These are phyloP conservation scores for Boletus bicolor DNA, from an alignment of 768 basidiomycete species.

Conservation along the genomic window DNA sequence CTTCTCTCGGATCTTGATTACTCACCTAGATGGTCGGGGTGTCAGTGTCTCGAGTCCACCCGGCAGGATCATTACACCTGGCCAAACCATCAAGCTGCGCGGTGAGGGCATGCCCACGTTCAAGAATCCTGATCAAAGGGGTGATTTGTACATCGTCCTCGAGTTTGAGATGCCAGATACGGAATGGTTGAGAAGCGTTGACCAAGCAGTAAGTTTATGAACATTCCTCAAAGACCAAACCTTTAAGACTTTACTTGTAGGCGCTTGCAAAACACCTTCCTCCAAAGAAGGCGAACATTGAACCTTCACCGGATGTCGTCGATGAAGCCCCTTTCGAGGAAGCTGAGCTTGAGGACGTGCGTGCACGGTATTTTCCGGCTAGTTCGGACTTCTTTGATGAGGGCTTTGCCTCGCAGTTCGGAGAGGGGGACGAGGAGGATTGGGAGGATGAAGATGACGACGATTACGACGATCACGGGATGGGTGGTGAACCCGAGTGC, in stretches of 20 bases:
- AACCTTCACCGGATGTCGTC: slow-evolving; percentile 67
- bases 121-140: slow-evolving; percentile 62
- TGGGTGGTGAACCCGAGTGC: slow-evolving; percentile 54
- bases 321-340: slow-evolving; percentile 72
- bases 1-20: slow-evolving; percentile 87
- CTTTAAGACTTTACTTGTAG: slow-evolving; percentile 36
- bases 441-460: slow-evolving; percentile 74
- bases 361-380: slow-evolving; percentile 74
- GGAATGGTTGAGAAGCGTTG: slow-evolving; percentile 69
- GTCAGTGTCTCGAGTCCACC: slow-evolving; percentile 72
- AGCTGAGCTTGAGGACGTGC: slow-evolving; percentile 78
- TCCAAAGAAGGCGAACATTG: slow-evolving; percentile 70
- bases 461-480: slow-evolving; percentile 41
- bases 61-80: slow-evolving; percentile 71
- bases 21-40: slow-evolving; percentile 93
- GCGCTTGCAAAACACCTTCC: slow-evolving; percentile 66
- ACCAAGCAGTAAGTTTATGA: slow-evolving; percentile 47
- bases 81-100: slow-evolving; percentile 68
- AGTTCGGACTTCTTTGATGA: slow-evolving; percentile 74
- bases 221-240: background rate
- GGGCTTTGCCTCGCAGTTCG: slow-evolving; percentile 67
- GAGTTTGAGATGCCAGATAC: slow-evolving; percentile 86
- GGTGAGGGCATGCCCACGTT: slow-evolving; percentile 90
- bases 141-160: slow-evolving; percentile 79
- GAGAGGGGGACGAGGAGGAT: slow-evolving; percentile 64